phyloP scores from a whole-genome alignment of 257 asterid genomes.

The Capsicum baccatum region DNA sequence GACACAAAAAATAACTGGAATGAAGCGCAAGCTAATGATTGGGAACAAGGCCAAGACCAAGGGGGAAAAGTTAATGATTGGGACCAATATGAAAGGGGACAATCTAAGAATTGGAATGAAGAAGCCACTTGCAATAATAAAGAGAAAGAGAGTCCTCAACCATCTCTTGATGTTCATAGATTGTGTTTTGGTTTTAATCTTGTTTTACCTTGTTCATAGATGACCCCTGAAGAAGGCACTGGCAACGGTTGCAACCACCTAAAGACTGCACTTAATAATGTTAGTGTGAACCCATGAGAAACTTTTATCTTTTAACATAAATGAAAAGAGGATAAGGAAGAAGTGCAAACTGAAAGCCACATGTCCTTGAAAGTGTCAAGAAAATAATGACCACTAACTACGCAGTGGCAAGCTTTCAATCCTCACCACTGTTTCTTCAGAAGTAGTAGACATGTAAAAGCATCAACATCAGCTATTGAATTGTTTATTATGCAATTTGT shows the following conservation, averaged over 20 bases:
- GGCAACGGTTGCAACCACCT: constrained; percentile 98
- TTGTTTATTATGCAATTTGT: neutral
- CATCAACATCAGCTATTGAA: neutral
- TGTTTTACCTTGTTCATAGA: too few relatives aligned
- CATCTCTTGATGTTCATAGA: constrained; percentile 28
- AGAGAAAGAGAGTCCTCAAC: constrained; percentile 24
- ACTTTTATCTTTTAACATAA: neutral
- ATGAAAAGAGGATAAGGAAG: neutral
- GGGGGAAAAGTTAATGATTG: neutral
- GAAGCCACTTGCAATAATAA: neutral
- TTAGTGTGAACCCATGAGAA: neutral
- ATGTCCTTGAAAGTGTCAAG: neutral
- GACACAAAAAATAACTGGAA: neutral
- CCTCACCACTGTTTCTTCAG: neutral
- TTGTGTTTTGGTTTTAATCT: too few relatives aligned
- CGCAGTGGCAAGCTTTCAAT: neutral
- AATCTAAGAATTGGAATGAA: neutral
- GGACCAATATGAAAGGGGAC: constrained; percentile 7
- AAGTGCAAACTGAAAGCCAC: neutral
- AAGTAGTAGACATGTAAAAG: neutral
- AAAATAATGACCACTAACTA: neutral
- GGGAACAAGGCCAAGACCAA: constrained; percentile 17
- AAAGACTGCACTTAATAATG: constrained; percentile 56
- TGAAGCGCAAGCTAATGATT: constrained; percentile 9
- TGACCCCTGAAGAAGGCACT: constrained; percentile 21